Evolutionary conservation across 768 basidiomycete species (phyloP).

Genomic region (Leccinum disarticulatum): DNA sequence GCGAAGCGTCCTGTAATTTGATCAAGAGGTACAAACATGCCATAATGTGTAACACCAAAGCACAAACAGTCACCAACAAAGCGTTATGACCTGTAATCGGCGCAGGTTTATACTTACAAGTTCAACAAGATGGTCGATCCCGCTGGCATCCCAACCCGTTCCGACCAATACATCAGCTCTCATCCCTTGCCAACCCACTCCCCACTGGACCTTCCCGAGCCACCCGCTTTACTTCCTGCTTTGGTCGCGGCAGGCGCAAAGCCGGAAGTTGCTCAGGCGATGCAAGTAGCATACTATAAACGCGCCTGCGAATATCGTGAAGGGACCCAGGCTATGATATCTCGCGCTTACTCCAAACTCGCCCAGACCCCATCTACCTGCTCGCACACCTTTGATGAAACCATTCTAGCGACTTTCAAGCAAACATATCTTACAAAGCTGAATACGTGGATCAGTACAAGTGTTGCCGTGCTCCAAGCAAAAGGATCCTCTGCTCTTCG

Average conservation of each 20-base stretch:
- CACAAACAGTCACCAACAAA: too few species aligned
- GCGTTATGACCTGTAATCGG: too few species aligned
- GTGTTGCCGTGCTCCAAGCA: background rate
- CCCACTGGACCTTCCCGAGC: constrained; percentile 11
- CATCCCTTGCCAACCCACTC: too few species aligned
- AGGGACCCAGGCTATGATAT: background rate
- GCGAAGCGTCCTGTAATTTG: too few species aligned
- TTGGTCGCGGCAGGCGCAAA: constrained; percentile 6
- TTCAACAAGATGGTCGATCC: too few species aligned
- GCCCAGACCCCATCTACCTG: constrained; percentile 1
- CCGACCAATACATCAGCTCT: too few species aligned
- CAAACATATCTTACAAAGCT: constrained; percentile 2
- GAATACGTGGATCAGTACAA: background rate
- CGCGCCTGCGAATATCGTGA: constrained; percentile 5
- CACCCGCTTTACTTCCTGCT: constrained; percentile 1
- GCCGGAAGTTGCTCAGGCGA: background rate
- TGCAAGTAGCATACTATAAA: constrained; percentile 2
- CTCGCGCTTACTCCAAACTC: constrained; percentile 2
- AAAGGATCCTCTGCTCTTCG: background rate
- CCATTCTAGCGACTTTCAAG: constrained; percentile 4
- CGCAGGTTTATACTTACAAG: too few species aligned
- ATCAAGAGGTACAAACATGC: too few species aligned
- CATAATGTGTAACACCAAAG: too few species aligned
- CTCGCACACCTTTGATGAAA: background rate
- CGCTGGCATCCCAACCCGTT: too few species aligned